These are phyloP conservation scores for Colletotrichum salicis DNA, from an alignment of 2,329 filamentous ascomycete genomes.

Conservation along the genomic window DNA sequence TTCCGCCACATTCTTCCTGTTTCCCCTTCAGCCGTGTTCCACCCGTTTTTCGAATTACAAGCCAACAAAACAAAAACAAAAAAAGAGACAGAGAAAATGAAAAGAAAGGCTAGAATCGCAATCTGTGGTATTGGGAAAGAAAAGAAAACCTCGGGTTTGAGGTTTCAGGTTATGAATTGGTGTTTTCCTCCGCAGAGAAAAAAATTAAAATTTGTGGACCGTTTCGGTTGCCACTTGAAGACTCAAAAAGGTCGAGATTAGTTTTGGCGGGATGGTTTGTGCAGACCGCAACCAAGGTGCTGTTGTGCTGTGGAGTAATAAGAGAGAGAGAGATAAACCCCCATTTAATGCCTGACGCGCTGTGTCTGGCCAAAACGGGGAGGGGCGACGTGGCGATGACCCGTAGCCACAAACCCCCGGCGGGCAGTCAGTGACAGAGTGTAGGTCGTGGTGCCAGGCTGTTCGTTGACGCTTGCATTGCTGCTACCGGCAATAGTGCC, in stretches of 20 bases:
- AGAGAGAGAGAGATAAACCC: neutral
- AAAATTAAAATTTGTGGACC: too few species aligned
- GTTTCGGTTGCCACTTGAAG: neutral
- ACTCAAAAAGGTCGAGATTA: neutral
- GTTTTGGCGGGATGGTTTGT: neutral
- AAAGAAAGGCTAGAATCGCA: neutral
- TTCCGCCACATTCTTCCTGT: neutral
- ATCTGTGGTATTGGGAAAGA: neutral
- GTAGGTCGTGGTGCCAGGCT: neutral
- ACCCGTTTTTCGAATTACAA: neutral
- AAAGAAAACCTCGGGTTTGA: neutral
- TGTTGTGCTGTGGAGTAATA: neutral
- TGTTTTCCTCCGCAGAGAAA: too few species aligned
- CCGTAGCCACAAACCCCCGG: slow-evolving; percentile 7
- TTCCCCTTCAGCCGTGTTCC: neutral
- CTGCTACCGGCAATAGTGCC: slow-evolving; percentile 12
- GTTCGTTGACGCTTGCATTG: slow-evolving; percentile 14
- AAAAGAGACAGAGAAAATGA: neutral
- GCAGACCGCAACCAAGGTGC: neutral
- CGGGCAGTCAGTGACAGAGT: too few species aligned
- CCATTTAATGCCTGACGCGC: neutral
- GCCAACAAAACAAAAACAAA: neutral
- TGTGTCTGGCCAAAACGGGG: neutral
- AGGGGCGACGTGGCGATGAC: slow-evolving; percentile 22
- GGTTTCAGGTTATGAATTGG: neutral